Evolutionary conservation across 2,329 filamentous ascomycete genomes (phyloP).

Genomic region (Colletotrichum navitas): DNA sequence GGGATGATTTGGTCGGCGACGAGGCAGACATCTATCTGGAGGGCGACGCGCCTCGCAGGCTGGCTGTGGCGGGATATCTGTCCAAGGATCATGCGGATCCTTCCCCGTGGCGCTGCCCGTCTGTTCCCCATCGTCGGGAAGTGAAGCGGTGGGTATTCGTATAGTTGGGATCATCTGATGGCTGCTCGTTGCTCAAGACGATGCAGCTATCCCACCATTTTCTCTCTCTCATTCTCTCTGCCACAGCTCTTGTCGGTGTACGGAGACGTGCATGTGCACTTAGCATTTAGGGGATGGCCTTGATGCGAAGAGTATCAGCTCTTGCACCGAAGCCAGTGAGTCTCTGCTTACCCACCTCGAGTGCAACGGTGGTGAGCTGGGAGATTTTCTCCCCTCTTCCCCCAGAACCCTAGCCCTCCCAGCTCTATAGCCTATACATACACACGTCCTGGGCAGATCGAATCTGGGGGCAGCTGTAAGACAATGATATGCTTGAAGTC

Average conservation of each 20-base stretch:
- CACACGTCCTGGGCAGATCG: background rate
- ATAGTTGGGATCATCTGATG: slow-evolving; percentile 17
- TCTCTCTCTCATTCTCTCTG: slow-evolving; percentile 1
- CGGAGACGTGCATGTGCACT: slow-evolving; percentile 27
- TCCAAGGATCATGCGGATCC: background rate
- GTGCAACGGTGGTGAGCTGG: slow-evolving; percentile 28
- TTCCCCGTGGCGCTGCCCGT: background rate
- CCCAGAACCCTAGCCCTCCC: slow-evolving; percentile 30
- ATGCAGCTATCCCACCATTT: slow-evolving; percentile 28
- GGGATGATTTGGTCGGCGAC: slow-evolving; percentile 5
- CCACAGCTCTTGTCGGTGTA: slow-evolving; percentile 29
- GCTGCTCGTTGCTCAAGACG: slow-evolving; percentile 17
- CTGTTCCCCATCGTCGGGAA: slow-evolving; percentile 3
- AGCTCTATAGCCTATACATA: background rate
- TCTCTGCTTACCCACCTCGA: slow-evolving; percentile 25
- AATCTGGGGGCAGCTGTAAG: slow-evolving; percentile 19
- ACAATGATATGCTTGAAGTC: slow-evolving; percentile 40
- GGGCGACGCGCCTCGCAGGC: slow-evolving; percentile 11
- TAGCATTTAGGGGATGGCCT: slow-evolving; percentile 7
- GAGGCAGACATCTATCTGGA: background rate
- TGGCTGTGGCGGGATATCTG: slow-evolving; percentile 2
- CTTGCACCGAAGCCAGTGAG: slow-evolving; percentile 3
- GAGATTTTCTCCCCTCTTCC: slow-evolving; percentile 30
- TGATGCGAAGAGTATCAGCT: slow-evolving; percentile 3
- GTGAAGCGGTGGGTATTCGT: background rate